Base-by-base conservation (phyloP, 1,284 basidiomycete genomes). In the Ceratobasidium sp. region DNA sequence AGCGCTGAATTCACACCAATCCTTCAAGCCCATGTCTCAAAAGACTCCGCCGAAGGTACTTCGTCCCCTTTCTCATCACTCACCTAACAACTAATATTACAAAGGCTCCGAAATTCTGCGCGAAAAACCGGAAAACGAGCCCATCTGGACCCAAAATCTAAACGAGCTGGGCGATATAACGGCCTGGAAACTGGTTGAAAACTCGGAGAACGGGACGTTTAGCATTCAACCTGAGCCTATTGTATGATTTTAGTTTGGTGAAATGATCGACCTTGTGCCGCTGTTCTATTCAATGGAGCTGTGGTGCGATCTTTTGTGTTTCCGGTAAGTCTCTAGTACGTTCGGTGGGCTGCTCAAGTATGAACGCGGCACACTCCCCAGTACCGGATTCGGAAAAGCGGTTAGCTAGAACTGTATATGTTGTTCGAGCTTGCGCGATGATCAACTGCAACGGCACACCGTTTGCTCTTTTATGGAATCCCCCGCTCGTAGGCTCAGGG, bases 161-260 rank as follows among this genome's bases (percentile, higher is more conserved):
- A 69, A 69, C 33, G 48, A 54, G 50, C 48, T 69, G 2, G 67
- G 55, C n/a, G 67, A 69, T n/a, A 50, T 33, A 16, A 69, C 67
- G 16, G 30, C 30, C 27, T 69, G 67, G 67, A 52, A 3, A 57
- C 48, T 50, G 5, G 16, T 50, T 50, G 48, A 50, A 18, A 4
- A 50, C 4, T 5, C 48, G 3, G 48, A 50, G 16, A 50, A 4
- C 5, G 48, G 16, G n/a, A 5, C 18, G 48, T 50, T 20, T 50
- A 16, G 48, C 4, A 16, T 50, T n/a, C 18, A 50, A 50, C 16
- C 16, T 5, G 16, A 18, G 18, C 4, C 16, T 18, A 18, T 18
- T 18, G 48, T 5, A n/a, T 50, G 48, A 50, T 18, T 50, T 50
- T 18, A 8, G 38, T 8, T 38, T 38, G 3, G 3, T 8, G 38